A percentile compares a stretch with the other conserved stretches of the same genome.
Evolutionary conservation across 495 filamentous ascomycete species (phyloP).

Genomic region (Xylaria intraflava): DNA sequence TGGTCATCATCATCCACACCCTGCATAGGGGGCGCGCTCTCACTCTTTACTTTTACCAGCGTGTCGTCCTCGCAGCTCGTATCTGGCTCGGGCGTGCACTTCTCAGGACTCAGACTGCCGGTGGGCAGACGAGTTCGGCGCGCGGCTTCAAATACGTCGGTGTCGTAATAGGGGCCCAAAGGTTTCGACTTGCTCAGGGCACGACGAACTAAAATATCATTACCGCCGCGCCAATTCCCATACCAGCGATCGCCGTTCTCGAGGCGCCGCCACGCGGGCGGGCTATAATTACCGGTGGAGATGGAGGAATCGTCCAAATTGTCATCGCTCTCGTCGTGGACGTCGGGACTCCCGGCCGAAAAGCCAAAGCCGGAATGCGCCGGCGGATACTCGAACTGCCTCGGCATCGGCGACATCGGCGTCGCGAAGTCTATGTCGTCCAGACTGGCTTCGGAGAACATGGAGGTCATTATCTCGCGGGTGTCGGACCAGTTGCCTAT

Average conservation of each 20-base stretch:
- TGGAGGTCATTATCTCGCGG: slow-evolving; percentile 17
- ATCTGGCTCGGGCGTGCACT: slow-evolving; percentile 42
- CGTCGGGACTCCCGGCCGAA: slow-evolving; percentile 37
- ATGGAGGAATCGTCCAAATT: slow-evolving; percentile 30
- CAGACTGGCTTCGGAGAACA: slow-evolving; percentile 23
- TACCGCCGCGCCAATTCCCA: slow-evolving; percentile 46
- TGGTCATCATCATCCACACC: not conserved
- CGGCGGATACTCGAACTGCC: slow-evolving; percentile 54
- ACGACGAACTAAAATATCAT: slow-evolving; percentile 25
- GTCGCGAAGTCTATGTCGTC: slow-evolving; percentile 55
- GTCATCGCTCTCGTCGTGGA: slow-evolving; percentile 44
- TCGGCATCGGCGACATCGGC: slow-evolving; percentile 28
- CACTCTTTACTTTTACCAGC: slow-evolving; percentile 29
- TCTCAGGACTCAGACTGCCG: slow-evolving; percentile 46
- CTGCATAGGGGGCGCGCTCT: slow-evolving; percentile 8
- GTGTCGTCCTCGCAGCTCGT: slow-evolving; percentile 25
- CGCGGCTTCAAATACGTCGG: slow-evolving; percentile 41
- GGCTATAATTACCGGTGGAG: slow-evolving; percentile 48
- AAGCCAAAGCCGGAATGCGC: slow-evolving; percentile 73
- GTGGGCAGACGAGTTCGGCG: slow-evolving; percentile 46
- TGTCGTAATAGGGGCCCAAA: slow-evolving; percentile 18
- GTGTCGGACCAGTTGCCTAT: slow-evolving; percentile 3
- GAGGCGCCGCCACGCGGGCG: slow-evolving; percentile 50
- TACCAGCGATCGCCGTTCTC: slow-evolving; percentile 48
- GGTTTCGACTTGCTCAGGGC: slow-evolving; percentile 13